Percentiles rank a stretch among this genome's conserved stretches.
phyloP scores from a whole-genome alignment of 2,329 filamentous ascomycete genomes.

The Colletotrichum liaoningense region DNA sequence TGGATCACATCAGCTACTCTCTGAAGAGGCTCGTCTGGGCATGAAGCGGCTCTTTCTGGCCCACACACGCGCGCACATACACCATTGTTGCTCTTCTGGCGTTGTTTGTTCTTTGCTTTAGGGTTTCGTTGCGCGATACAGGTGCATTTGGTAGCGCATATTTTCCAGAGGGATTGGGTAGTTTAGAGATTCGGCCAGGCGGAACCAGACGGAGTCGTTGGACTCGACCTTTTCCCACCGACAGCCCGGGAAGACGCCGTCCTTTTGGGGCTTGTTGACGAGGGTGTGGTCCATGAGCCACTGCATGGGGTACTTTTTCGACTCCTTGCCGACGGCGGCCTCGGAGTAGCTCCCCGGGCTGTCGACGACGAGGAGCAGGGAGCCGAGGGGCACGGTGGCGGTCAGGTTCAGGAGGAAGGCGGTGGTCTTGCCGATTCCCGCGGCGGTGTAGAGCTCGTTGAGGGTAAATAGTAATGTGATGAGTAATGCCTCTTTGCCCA shows the following conservation, averaged over 20 bases:
- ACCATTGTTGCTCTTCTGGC: background rate
- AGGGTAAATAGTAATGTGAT: conserved; percentile 93
- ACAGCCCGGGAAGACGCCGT: conserved; percentile 43
- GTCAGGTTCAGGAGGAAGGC: conserved; percentile 79
- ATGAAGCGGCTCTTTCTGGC: conserved; percentile 39
- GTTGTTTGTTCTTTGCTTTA: conserved; percentile 11
- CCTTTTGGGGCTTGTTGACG: conserved; percentile 53
- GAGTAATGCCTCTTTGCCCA: conserved; percentile 58
- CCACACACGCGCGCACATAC: background rate
- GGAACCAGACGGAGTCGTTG: conserved; percentile 87
- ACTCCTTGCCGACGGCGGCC: conserved; percentile 72
- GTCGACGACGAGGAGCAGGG: conserved; percentile 86
- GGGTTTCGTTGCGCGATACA: conserved; percentile 66
- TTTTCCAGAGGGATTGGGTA: conserved; percentile 93
- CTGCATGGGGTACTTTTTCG: conserved; percentile 87
- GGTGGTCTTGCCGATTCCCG: conserved; percentile 79
- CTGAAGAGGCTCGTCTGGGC: conserved; percentile 96
- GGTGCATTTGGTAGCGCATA: conserved; percentile 93
- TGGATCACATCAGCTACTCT: conserved; percentile 89
- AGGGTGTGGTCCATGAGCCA: conserved; percentile 91
- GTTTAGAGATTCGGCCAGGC: conserved; percentile 72
- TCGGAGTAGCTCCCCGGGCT: conserved; percentile 95
- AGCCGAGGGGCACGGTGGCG: conserved; percentile 63
- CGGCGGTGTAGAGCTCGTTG: conserved; percentile 90
- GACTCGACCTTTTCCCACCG: conserved; percentile 81